Conservation (phyloP, 2,329 filamentous ascomycete species). For the Escovopsis sp. region DNA sequence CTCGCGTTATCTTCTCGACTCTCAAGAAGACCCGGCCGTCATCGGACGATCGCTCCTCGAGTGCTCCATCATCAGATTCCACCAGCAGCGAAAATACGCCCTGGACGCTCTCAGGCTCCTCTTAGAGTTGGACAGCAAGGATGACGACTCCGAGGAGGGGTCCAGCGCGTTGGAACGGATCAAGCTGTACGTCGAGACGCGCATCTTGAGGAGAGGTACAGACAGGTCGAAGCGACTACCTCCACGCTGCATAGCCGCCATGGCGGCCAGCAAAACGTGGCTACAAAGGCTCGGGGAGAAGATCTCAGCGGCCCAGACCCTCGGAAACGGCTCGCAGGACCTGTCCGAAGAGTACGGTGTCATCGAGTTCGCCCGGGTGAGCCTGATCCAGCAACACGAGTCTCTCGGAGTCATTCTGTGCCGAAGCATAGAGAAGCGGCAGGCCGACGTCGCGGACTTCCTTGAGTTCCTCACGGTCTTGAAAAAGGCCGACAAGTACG, state of each 20-base stretch:
- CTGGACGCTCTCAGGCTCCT: conserved; percentile 74
- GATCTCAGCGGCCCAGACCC: conserved; percentile 56
- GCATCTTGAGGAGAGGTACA: conserved; percentile 17
- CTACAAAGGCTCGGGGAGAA: conserved; percentile 63
- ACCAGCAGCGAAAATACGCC: conserved; percentile 68
- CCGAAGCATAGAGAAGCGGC: conserved; percentile 61
- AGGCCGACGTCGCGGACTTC: conserved; percentile 59
- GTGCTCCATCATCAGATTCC: conserved; percentile 73
- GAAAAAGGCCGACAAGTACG: conserved; percentile 61
- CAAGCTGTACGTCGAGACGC: conserved; percentile 20
- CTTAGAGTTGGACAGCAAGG: conserved; percentile 44
- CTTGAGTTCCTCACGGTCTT: conserved; percentile 52
- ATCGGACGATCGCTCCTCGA: conserved; percentile 62
- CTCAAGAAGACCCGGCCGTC: conserved; percentile 51
- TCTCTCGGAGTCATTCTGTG: conserved; percentile 67
- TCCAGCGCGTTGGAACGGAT: conserved; percentile 17
- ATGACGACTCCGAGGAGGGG: conserved; percentile 32
- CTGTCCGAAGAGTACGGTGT: conserved; percentile 56
- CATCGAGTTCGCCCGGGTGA: conserved; percentile 65
- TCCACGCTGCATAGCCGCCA: conserved; percentile 58
- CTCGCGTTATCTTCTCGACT: conserved; percentile 59
- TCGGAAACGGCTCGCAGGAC: conserved; percentile 47
- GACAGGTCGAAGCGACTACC: conserved; percentile 46
- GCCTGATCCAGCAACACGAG: conserved; percentile 81
- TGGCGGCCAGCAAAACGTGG: conserved; percentile 65